These are phyloP conservation scores for Warburgia ugandensis DNA, from an alignment of 164 flowering plant genomes.

Conservation along the genomic window DNA sequence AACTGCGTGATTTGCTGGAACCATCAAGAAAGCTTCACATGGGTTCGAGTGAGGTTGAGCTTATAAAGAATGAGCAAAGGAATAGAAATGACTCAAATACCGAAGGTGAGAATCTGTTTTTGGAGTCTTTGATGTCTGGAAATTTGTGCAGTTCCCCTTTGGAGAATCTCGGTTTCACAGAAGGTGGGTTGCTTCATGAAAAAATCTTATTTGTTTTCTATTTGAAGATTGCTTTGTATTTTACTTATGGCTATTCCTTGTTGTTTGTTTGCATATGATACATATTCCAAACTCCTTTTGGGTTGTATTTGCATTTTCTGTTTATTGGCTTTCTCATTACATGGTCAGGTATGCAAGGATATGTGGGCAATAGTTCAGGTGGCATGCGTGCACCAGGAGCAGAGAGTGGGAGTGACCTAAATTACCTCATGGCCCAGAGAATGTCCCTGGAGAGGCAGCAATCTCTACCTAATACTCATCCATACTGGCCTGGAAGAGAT, in stretches of 20 bases:
- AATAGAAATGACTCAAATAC: constrained; percentile 37
- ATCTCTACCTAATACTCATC: constrained; percentile 49
- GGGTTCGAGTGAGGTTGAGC: constrained; percentile 42
- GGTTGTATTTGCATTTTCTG: too few species aligned
- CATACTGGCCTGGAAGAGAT: constrained; percentile 72
- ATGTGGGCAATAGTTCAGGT: constrained; percentile 39
- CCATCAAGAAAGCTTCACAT: constrained; percentile 23
- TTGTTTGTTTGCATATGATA: constrained; percentile 1
- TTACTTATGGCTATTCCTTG: neutral
- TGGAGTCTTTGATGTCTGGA: constrained; percentile 87
- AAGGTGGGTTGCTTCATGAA: constrained; percentile 40
- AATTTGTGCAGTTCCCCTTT: constrained; percentile 30
- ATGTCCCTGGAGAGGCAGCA: constrained; percentile 67
- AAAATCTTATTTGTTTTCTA: neutral
- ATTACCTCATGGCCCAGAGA: constrained; percentile 54
- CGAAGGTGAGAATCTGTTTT: constrained; percentile 77
- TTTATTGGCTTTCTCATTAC: neutral
- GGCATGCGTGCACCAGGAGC: constrained; percentile 34
- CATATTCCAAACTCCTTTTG: too few species aligned
- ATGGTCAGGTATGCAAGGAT: constrained; percentile 58
- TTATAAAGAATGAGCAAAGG: constrained; percentile 41
- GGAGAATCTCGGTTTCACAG: constrained; percentile 39
- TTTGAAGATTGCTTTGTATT: neutral
- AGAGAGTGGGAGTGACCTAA: constrained; percentile 48
- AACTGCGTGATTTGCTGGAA: constrained; percentile 51